Evolutionary conservation across 129 eudicot genomes (phyloP), one percentile per base, ranked within the genome.

Genomic region (Chrysanthemum seticuspe): DNA sequence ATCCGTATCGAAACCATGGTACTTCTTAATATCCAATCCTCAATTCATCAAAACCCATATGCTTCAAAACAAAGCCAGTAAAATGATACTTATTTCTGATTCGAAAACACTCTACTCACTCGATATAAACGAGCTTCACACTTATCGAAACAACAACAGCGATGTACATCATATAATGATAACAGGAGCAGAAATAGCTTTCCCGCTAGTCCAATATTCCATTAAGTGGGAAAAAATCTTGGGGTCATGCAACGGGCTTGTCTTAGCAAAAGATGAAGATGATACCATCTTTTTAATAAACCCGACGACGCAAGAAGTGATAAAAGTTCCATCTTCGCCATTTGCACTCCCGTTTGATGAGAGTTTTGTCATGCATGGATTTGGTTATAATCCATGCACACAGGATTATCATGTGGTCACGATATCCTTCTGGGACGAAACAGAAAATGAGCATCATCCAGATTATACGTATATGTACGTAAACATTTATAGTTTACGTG

Each of bases 211-310:
- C 31, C 31, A 29, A 29, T 29, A 29, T 29, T 29, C 31, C 31
- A 29, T 29, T 3, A 29, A 29, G 31, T 29, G 31, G 31, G 31
- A 29, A 45, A 47, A 13, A 9, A 16, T 75, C 2, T 53, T 29
- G 18, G 83, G 83, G 29, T 80, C 87, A 45, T 86, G 82, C 61
- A 76, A 86, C 61, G 87, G 85, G n/a, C 74, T 86, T 47, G 70
- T 74, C 52, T 72, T 81, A 55, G 14, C 78, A 1, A 16, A 15
- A 6, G 61, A 74, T 34, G 70, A 21, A 16, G 66, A 75, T 4
- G 53, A 45, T 0, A 13, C 12, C 8, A 44, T 47, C n/a, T 15
- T 61, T 40, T 11, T 87, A 25, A 29, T 85, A 10, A 87, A 81
- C 60, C 88, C 92, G 14, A 76, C 70, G 0, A 87, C 81, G 29